Conservation (phyloP, 768 basidiomycete genomes). For the Amanita thiersii region DNA sequence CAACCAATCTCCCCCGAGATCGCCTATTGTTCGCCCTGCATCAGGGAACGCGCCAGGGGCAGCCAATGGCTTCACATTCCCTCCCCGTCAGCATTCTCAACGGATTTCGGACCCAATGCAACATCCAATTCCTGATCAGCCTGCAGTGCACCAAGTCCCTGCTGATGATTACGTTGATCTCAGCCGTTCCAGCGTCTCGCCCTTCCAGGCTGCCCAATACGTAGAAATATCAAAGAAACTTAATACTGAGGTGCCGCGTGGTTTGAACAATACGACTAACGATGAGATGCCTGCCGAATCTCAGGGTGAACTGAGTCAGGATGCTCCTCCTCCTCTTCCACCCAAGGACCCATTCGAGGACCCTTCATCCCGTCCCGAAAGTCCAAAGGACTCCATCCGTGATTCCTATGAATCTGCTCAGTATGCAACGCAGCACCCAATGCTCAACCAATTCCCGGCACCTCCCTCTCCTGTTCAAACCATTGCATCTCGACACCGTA, state of each 20-base stretch:
- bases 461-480: slow-evolving; percentile 27
- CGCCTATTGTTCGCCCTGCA: slow-evolving; percentile 4
- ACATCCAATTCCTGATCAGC: neutral
- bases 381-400: slow-evolving; percentile 2
- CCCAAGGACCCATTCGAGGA: slow-evolving; percentile 17
- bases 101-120: neutral
- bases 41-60: slow-evolving; percentile 8
- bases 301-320: slow-evolving; percentile 14
- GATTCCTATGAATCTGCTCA: neutral
- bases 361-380: slow-evolving; percentile 20
- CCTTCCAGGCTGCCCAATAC: slow-evolving; percentile 71
- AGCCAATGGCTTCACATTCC: slow-evolving; percentile 8
- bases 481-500: slow-evolving; percentile 27
- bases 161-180: slow-evolving; percentile 55
- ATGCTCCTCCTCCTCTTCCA: slow-evolving; percentile 18
- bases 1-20: neutral
- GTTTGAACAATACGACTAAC: slow-evolving; percentile 22
- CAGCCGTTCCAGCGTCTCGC: slow-evolving; percentile 59
- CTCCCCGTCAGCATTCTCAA: slow-evolving; percentile 1
- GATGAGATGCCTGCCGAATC: slow-evolving; percentile 10
- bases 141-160: slow-evolving; percentile 9
- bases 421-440: slow-evolving; percentile 8
- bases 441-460: slow-evolving; percentile 28
- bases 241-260: slow-evolving; percentile 30
- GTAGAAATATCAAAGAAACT: slow-evolving; percentile 58